phyloP scores from a whole-genome alignment of 495 filamentous ascomycete genomes.

The Penicillium angulare region DNA sequence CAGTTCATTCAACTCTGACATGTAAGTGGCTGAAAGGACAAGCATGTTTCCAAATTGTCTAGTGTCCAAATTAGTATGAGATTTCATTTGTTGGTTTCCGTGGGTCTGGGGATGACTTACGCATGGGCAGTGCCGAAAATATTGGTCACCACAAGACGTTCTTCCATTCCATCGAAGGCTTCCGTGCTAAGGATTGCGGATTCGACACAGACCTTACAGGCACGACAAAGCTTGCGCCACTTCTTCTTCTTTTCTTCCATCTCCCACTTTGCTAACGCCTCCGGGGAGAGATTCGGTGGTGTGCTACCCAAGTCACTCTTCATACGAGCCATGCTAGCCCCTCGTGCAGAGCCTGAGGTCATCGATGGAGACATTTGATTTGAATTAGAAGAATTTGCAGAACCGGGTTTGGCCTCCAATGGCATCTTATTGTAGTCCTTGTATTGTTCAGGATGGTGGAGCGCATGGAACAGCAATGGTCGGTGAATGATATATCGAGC shows the following conservation, averaged over 20 bases:
- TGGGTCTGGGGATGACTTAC: slow-evolving; percentile 56
- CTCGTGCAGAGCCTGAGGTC: slow-evolving; percentile 15
- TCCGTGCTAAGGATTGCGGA: slow-evolving; percentile 81
- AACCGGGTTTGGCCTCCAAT: slow-evolving; percentile 33
- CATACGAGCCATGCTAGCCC: slow-evolving; percentile 30
- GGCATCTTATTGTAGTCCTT: no score
- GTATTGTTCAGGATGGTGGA: no score
- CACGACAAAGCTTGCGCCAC: slow-evolving; percentile 42
- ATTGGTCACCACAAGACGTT: slow-evolving; percentile 83
- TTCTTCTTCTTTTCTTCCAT: slow-evolving; percentile 32
- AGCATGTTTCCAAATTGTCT: slow-evolving; percentile 98
- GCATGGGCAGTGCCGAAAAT: slow-evolving; percentile 95
- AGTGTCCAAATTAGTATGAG: not conserved
- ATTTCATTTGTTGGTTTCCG: not conserved
- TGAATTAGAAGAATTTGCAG: slow-evolving; percentile 27
- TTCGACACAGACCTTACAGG: slow-evolving; percentile 59
- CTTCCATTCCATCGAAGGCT: slow-evolving; percentile 71
- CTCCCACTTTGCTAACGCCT: no score
- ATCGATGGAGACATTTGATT: slow-evolving; percentile 34
- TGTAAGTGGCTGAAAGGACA: slow-evolving; percentile 76
- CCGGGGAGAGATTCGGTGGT: no score
- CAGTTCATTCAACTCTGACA: slow-evolving; percentile 52
- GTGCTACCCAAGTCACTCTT: slow-evolving; percentile 35
- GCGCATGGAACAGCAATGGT: slow-evolving; percentile 66
- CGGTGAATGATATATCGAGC: slow-evolving; percentile 87